Base-by-base conservation (phyloP, 306 rosid genomes). In the Prinsepia uniflora region DNA sequence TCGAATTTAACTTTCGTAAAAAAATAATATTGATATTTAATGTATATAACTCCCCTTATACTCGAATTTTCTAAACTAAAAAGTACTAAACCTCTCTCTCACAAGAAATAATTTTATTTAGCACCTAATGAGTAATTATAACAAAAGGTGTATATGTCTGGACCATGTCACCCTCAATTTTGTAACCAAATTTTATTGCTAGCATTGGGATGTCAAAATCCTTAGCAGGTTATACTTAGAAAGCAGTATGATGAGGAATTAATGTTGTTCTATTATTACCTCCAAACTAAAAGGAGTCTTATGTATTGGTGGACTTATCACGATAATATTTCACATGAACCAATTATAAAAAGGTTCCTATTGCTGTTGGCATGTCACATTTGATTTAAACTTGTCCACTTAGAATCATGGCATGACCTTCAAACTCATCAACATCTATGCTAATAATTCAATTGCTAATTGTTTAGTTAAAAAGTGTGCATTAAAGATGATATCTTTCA, bases 301-400 rank as follows among this genome's bases (percentile, higher is more conserved):
- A 40, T 68, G 74, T 64, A 74, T 68, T 52, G 13, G 13, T 19
- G 62, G 71, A 79, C 60, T 41, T 62, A 17, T 75, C 84, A 75
- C 80, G n/a, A n/a, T n/a, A 65, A 43, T 50, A 11, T 62, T 3
- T 30, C 88, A 80, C 78, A 71, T 62, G 81, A 56, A 10, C 65
- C 8, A 30, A 60, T 79, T 80, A 86, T 82, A 59, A 45, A 75
- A 75, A 71, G 52, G 52, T 72, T 53, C 46, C 44, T 34, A 39
- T 39, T 64, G 79, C 17, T 70, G 88, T 77, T 86, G 80, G 75
- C 68, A 81, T 64, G 87, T 84, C 88, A 71, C 75, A 75, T 65
- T 49, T 65, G 80, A 17, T 68, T 56, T 57, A 39, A 76, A 72
- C 81, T 59, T 20, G 68, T 12, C 9, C 6, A 14, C 8, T 50